Evolutionary conservation across 768 basidiomycete species (phyloP).

Genomic region (Gloeophyllum trabeum): DNA sequence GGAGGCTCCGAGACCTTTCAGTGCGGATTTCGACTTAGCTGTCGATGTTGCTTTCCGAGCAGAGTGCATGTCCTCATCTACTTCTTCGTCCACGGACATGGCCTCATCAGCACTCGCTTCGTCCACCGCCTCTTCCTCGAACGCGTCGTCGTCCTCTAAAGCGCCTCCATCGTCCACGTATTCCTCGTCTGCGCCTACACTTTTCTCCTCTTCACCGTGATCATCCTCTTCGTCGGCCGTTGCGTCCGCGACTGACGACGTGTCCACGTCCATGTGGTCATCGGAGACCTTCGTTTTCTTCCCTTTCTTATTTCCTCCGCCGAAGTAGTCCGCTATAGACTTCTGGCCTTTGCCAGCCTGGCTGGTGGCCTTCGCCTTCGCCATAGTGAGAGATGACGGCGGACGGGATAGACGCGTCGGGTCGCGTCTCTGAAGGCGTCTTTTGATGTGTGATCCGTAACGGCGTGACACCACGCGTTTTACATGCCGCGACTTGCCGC

Average conservation of each 20-base stretch:
- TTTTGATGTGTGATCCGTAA: too few relatives aligned
- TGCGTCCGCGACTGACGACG: conserved; percentile 3
- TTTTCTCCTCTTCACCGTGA: conserved; percentile 19
- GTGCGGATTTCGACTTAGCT: too few relatives aligned
- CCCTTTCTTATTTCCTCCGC: conserved; percentile 17
- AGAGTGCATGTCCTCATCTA: too few relatives aligned
- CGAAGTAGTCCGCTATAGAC: conserved; percentile 46
- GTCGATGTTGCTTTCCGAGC: too few relatives aligned
- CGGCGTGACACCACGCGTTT: too few relatives aligned
- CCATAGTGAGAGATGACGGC: conserved; percentile 25
- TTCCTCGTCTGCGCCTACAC: conserved; percentile 15
- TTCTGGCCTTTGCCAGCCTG: conserved; percentile 31
- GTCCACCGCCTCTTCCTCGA: too few relatives aligned
- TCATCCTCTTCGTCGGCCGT: conserved; percentile 11
- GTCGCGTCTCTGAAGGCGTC: neutral
- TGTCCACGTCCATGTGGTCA: conserved; percentile 4
- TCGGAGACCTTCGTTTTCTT: conserved; percentile 10
- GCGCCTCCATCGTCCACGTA: conserved; percentile 25
- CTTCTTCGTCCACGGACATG: conserved; percentile 13
- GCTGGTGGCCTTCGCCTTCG: conserved; percentile 20
- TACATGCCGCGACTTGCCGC: too few relatives aligned
- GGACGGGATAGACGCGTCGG: neutral
- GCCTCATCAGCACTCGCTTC: too few relatives aligned
- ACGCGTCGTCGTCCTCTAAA: conserved; percentile 13
- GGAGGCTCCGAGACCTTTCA: too few relatives aligned